Evolutionary conservation across 441 rosid species (phyloP), one percentile per base, ranked within the genome.

Genomic region (Pelargonium fulgidum): DNA sequence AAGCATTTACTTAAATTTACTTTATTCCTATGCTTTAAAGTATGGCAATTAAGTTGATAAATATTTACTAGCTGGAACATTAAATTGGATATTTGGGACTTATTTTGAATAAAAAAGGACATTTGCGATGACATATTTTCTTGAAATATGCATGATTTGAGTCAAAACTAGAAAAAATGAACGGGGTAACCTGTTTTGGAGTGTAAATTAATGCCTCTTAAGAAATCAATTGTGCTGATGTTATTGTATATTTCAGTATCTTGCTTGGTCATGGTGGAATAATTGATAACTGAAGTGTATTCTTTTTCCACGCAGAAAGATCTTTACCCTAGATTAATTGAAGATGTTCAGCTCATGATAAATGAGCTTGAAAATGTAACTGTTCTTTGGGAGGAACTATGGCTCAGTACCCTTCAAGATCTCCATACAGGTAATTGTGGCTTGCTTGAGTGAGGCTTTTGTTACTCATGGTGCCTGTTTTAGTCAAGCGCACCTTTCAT

Each of bases 361-460:
- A 87, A 83, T 79, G 97, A 91, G 75, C 97, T 94, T 69, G 95
- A 84, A 70, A 94, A 92, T 78, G 88, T 90, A 68, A 91, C 99
- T 72, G 97, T 94, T 77, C 96, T 94, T 64, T 94, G 99, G 99
- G 99, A 94, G 85, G 99, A 94, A 78, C 85, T 94, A 50, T 94
- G 99, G 97, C 92, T 94, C 69, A 85, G 97, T 84, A 92, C 99
- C 41, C 97, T 94, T 79, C 97, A 94, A 79, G 99, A 92, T 79
- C 92, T 94, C 82, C 97, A 92, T 75, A 85, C 92, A 84, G 99
- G 99, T 94, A 82, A 74, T 54, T 45, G 58, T 72, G 63, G 74
- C 71, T 63, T 68, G 65, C 13, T 62, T 65, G 65, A 17, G 65
- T 56, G n/a, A 62, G 59, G 68, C 36, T 70, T 76, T 33, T 72